These are phyloP conservation scores for Pseudogymnoascus sp. DNA, from an alignment of 2,329 filamentous ascomycete genomes.

Conservation along the genomic window DNA sequence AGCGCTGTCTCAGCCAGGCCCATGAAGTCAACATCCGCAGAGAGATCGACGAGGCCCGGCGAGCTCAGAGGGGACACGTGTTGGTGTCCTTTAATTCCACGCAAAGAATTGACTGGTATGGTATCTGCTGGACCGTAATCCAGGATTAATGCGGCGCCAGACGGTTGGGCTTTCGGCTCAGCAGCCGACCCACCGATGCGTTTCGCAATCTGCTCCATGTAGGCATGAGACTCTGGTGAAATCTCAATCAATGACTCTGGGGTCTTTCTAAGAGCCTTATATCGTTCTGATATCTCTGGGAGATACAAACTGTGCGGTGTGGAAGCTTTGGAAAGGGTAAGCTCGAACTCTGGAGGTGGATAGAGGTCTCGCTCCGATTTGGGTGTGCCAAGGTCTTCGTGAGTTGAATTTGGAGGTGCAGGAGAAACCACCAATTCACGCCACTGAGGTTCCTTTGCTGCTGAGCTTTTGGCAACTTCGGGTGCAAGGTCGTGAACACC, in stretches of 20 bases:
- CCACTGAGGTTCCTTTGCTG: conserved; percentile 55
- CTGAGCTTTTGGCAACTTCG: conserved; percentile 17
- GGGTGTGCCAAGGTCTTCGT: conserved; percentile 47
- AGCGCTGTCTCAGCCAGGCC: conserved; percentile 78
- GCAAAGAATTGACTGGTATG: conserved; percentile 81
- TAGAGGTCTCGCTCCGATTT: conserved; percentile 42
- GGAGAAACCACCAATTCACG: conserved; percentile 73
- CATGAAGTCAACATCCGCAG: conserved; percentile 87
- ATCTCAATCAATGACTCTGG: conserved; percentile 75
- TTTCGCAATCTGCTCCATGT: conserved; percentile 71
- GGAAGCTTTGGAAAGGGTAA: conserved; percentile 65
- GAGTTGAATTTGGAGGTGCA: conserved; percentile 48
- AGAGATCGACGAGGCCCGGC: conserved; percentile 80
- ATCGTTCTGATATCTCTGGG: conserved; percentile 73
- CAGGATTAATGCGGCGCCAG: conserved; percentile 86
- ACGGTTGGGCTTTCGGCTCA: conserved; percentile 52
- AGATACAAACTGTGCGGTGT: conserved; percentile 82
- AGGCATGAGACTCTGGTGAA: conserved; percentile 77
- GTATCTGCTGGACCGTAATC: conserved; percentile 81
- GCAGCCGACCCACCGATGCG: conserved; percentile 67
- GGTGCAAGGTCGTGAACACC: conserved; percentile 32
- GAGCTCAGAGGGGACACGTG: conserved; percentile 70
- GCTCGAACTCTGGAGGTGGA: conserved; percentile 72
- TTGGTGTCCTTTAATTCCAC: conserved; percentile 74
- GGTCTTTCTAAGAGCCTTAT: conserved; percentile 62